Percentiles rank a stretch among this genome's conserved stretches.
These are phyloP conservation scores for Triticum turgidum DNA, from an alignment of 176 grass and related monocot species.

Conservation along the genomic window DNA sequence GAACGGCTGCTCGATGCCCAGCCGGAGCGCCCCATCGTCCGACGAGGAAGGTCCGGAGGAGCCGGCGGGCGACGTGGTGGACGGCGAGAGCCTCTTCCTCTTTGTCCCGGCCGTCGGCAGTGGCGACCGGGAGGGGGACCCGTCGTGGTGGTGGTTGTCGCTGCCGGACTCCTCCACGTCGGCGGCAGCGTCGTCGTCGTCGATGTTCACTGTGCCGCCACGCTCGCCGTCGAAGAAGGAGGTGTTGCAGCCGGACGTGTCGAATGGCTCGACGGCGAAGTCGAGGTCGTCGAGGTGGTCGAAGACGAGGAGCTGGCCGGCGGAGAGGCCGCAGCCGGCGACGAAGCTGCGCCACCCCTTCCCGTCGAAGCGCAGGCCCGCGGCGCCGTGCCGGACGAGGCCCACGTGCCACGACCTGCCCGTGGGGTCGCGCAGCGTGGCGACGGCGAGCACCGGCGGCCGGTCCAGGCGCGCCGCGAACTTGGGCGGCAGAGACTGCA, in stretches of 20 bases:
- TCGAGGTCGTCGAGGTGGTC: conserved; percentile 12
- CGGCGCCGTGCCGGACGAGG: background rate
- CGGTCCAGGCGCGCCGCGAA: conserved; percentile 12
- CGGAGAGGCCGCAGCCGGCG: background rate
- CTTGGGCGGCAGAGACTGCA: conserved; percentile 29
- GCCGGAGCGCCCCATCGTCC: background rate
- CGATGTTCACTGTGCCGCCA: too few relatives aligned
- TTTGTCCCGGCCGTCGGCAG: too few relatives aligned
- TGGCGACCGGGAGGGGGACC: too few relatives aligned
- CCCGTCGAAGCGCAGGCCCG: background rate
- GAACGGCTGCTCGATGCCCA: background rate
- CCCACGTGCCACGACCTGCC: conserved; percentile 11
- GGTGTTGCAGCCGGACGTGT: conserved; percentile 27
- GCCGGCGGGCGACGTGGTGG: too few relatives aligned
- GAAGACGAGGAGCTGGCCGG: conserved; percentile 30
- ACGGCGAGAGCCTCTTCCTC: too few relatives aligned
- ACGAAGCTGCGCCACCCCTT: conserved; percentile 32
- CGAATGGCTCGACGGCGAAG: conserved; percentile 30
- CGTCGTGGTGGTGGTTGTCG: too few relatives aligned
- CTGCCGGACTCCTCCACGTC: too few relatives aligned
- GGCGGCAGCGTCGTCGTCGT: too few relatives aligned
- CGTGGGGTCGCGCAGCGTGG: conserved; percentile 8
- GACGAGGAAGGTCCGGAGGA: too few relatives aligned
- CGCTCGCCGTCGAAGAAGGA: background rate
- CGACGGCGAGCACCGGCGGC: background rate